These are phyloP conservation scores for Biscutella auriculata DNA, from an alignment of 441 rosid genomes.

Conservation along the genomic window DNA sequence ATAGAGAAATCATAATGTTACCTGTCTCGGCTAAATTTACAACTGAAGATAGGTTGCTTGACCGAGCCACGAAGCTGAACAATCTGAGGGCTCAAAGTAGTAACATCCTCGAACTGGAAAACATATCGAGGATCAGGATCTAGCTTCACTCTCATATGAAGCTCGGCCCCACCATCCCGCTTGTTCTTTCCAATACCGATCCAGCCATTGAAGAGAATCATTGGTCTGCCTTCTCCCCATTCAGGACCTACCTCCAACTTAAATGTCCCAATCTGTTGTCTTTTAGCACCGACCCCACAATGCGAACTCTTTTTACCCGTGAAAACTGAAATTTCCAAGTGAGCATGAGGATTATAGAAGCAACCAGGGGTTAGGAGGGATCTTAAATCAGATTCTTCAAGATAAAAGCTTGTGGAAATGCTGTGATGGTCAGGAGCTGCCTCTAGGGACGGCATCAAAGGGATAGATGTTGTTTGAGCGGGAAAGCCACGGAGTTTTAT, in stretches of 20 bases:
- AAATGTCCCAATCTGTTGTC: slow-evolving; percentile 76
- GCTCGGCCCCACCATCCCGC: slow-evolving; percentile 56
- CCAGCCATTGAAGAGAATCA: slow-evolving; percentile 79
- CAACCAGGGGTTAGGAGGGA: slow-evolving; percentile 64
- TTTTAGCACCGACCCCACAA: slow-evolving; percentile 62
- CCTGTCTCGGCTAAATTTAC: slow-evolving; percentile 90
- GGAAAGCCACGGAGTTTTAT: slow-evolving; percentile 89
- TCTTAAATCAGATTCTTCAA: slow-evolving; percentile 78
- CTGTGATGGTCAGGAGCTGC: slow-evolving; percentile 63
- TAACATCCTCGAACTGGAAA: slow-evolving; percentile 83
- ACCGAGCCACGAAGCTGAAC: slow-evolving; percentile 87
- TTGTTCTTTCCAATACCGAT: slow-evolving; percentile 72
- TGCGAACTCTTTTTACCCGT: slow-evolving; percentile 51
- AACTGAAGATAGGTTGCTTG: slow-evolving; percentile 85
- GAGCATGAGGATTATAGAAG: slow-evolving; percentile 56
- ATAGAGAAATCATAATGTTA: slow-evolving; percentile 12
- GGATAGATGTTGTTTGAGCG: slow-evolving; percentile 59
- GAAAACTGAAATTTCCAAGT: slow-evolving; percentile 61
- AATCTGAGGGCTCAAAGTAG: slow-evolving; percentile 76
- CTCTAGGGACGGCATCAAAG: slow-evolving; percentile 60
- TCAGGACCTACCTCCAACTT: slow-evolving; percentile 76
- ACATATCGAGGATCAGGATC: slow-evolving; percentile 94
- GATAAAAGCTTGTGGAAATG: slow-evolving; percentile 70
- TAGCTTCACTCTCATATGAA: slow-evolving; percentile 71
- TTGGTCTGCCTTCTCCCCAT: slow-evolving; percentile 72